Conservation (phyloP, 2,329 filamentous ascomycete species). For the Penicillium hordei region DNA sequence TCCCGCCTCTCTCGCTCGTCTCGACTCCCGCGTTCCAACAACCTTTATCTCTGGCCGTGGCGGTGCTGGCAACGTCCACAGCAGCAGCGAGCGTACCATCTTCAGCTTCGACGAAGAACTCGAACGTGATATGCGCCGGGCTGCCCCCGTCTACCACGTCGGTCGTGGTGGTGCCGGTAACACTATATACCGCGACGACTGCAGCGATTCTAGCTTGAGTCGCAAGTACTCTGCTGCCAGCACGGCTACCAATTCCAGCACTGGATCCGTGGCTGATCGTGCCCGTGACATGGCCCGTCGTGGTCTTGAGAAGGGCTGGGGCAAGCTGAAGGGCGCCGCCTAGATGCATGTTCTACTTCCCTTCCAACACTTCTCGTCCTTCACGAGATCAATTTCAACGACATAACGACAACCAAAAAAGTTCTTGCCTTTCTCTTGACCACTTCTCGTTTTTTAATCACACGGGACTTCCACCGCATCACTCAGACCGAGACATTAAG, state of each 20-base stretch:
- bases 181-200: constrained; percentile 35
- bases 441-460: constrained; percentile 6
- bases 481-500: constrained; percentile 1
- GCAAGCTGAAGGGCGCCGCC: constrained; percentile 39
- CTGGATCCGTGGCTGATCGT: constrained; percentile 36
- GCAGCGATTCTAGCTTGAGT: constrained; percentile 28
- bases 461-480: neutral
- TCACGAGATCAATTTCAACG: constrained; percentile 6
- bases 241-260: constrained; percentile 38
- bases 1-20: constrained; percentile 52
- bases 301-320: constrained; percentile 43
- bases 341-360: constrained; percentile 15
- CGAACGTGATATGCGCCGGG: constrained; percentile 55
- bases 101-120: constrained; percentile 69
- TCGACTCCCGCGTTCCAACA: constrained; percentile 46
- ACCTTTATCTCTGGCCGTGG: constrained; percentile 53
- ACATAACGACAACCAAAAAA: constrained; percentile 16
- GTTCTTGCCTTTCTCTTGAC: constrained; percentile 8
- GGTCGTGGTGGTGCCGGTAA: constrained; percentile 64
- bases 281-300: constrained; percentile 38
- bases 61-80: constrained; percentile 57
- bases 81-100: constrained; percentile 56
- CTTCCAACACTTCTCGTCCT: neutral
- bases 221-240: constrained; percentile 41
- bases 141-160: constrained; percentile 63